Base-by-base conservation (phyloP, 768 basidiomycete genomes). In the Butyriboletus loyo region DNA sequence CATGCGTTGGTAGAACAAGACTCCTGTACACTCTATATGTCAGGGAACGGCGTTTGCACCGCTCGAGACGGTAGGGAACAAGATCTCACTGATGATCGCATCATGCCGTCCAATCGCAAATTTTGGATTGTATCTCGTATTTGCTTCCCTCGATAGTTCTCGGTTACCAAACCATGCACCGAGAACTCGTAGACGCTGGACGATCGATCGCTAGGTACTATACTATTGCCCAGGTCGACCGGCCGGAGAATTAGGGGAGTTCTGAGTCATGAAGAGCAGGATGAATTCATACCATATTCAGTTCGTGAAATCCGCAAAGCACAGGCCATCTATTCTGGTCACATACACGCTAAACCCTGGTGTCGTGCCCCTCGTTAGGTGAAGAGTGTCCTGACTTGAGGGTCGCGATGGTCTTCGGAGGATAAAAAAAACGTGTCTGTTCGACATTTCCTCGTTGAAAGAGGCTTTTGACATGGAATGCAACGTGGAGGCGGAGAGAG, bases 161-260 rank as follows among this genome's bases (percentile, higher is more conserved):
- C 53, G 62, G 63, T 38, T 1, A 56, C 7, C 45, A 43, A 43
- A 9, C 60, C 63, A 54, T 31, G 22, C 1, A 1, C 57, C 56
- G 58, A 22, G 35, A n/a, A 6, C 5, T 32, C 15, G 17, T 46
- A 50, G 25, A 55, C 47, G 50, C 49, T 42, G 19, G 24, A 10
- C 7, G 31, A 39, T 53, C 34, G 37, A 60, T 39, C 36, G 5
- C 11, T 49, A 24, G 13, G 4, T 17, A 15, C 24, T 9, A 32
- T 27, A n/a, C 25, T 14, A 27, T 30, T 27, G 14, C 35, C n/a
- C 28, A 5, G 9, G 48, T 31, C 5, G 15, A 21, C 38, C 14
- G 28, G 27, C 31, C 8, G 19, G 9, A n/a, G 9, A 36, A 17
- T 9, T 1, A 13, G 32, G 37, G 17, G 11, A 30, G 7, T 14